These are phyloP conservation scores for Emergomyces orientalis DNA, from an alignment of 2,329 filamentous ascomycete genomes.

Conservation along the genomic window DNA sequence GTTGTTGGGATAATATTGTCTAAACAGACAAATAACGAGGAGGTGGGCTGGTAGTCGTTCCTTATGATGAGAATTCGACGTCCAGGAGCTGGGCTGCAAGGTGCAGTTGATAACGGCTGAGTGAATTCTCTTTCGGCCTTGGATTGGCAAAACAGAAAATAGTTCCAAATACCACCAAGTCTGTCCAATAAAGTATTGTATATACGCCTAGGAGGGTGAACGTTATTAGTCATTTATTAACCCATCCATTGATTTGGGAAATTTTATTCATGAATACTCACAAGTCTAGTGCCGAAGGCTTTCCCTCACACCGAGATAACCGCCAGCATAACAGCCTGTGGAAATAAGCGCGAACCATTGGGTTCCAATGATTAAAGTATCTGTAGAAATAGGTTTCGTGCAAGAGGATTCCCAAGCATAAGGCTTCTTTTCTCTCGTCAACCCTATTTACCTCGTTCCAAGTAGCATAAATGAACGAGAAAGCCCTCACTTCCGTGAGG, in stretches of 20 bases:
- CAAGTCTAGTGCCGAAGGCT: conserved; percentile 55
- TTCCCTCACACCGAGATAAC: conserved; percentile 65
- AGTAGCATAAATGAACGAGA: conserved; percentile 69
- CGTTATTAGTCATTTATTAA: conserved; percentile 17
- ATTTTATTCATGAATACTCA: conserved; percentile 39
- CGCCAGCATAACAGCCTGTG: conserved; percentile 88
- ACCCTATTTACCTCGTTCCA: conserved; percentile 66
- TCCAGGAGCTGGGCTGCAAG: conserved; percentile 75
- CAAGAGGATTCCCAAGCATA: conserved; percentile 69
- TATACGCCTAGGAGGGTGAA: conserved; percentile 48
- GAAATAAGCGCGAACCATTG: conserved; percentile 88
- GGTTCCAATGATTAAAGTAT: conserved; percentile 89
- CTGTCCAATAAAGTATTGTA: conserved; percentile 58
- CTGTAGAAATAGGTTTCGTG: conserved; percentile 65
- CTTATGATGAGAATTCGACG: conserved; percentile 83
- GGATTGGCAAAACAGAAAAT: conserved; percentile 67
- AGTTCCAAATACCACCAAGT: conserved; percentile 64
- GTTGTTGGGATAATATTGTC: conserved; percentile 31
- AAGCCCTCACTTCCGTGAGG: conserved; percentile 76
- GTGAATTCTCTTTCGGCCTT: conserved; percentile 50
- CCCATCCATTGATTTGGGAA: not conserved
- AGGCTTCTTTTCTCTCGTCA: conserved; percentile 54
- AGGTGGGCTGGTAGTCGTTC: conserved; percentile 56
- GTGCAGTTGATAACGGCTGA: conserved; percentile 60
- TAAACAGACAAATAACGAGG: conserved; percentile 42